phyloP scores from a whole-genome alignment of 345 rosid species.

The Moringa oleifera region DNA sequence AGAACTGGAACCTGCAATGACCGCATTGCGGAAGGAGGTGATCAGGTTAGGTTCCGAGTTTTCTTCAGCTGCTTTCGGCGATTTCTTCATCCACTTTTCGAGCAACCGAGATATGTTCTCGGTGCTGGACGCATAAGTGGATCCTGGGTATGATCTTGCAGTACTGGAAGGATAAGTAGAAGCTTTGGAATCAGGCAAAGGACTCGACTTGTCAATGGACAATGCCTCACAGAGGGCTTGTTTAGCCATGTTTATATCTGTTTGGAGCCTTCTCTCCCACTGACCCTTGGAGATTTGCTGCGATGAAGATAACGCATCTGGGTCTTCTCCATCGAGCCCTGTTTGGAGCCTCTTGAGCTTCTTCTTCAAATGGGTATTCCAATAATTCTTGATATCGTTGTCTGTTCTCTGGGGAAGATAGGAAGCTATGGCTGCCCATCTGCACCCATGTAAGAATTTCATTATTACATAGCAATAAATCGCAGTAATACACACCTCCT shows the following conservation, averaged over 20 bases:
- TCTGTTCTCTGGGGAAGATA: constrained; percentile 97
- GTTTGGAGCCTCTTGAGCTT: constrained; percentile 60
- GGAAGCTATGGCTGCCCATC: constrained; percentile 99
- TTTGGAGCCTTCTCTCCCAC: constrained; percentile 89
- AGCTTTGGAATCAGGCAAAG: constrained; percentile 15
- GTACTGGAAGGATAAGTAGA: constrained; percentile 1
- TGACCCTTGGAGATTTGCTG: constrained; percentile 48
- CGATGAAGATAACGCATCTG: constrained; percentile 25
- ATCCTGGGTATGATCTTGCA: not conserved
- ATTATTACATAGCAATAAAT: no score
- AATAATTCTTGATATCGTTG: constrained; percentile 86
- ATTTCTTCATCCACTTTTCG: constrained; percentile 49
- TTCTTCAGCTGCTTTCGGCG: constrained; percentile 23
- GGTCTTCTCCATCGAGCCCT: constrained; percentile 19
- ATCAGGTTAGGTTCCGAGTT: constrained; percentile 22
- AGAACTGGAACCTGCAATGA: not conserved
- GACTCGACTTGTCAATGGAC: constrained; percentile 49
- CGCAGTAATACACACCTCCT: no score
- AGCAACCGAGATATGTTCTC: constrained; percentile 68
- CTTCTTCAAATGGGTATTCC: constrained; percentile 91
- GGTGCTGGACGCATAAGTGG: constrained; percentile 53
- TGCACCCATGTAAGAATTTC: constrained; percentile 15
- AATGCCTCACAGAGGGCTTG: constrained; percentile 79
- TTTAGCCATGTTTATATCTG: constrained; percentile 80
- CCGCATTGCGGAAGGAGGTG: constrained; percentile 21